Evolutionary conservation across 1,284 basidiomycete genomes (phyloP).

Genomic region (Tylopilus orsonianus): DNA sequence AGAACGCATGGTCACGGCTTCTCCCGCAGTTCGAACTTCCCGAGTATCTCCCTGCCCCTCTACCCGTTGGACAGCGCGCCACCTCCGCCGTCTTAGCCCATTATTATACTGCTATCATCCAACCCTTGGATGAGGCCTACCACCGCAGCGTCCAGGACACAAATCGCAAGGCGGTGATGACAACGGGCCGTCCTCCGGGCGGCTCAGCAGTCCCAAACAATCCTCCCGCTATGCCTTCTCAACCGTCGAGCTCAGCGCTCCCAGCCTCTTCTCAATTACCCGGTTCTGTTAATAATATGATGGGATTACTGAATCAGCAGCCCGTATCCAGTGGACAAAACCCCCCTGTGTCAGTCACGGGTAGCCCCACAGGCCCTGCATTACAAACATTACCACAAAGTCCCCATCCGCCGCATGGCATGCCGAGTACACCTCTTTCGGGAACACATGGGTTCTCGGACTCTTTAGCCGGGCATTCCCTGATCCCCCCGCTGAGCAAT

Average conservation of each 20-base stretch:
- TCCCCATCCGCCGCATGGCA: constrained; percentile 38
- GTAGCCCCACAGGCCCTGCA: constrained; percentile 34
- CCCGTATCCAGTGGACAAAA: constrained; percentile 25
- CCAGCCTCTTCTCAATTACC: constrained; percentile 23
- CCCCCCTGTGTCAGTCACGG: constrained; percentile 19
- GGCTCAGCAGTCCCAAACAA: constrained; percentile 17
- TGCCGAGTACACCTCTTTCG: constrained; percentile 26
- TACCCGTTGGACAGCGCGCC: constrained; percentile 45
- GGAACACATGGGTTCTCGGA: constrained; percentile 30
- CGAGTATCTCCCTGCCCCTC: constrained; percentile 49
- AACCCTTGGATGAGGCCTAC: constrained; percentile 69
- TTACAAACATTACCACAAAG: constrained; percentile 39
- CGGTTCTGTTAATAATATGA: constrained; percentile 26
- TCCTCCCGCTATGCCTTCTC: constrained; percentile 13
- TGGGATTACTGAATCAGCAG: constrained; percentile 34
- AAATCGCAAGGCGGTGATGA: constrained; percentile 45
- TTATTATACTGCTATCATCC: constrained; percentile 59
- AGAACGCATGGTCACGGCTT: constrained; percentile 52
- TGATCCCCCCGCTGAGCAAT: constrained; percentile 16
- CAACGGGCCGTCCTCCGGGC: constrained; percentile 33
- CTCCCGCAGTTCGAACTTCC: constrained; percentile 62
- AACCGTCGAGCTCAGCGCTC: constrained; percentile 13
- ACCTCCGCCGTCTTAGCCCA: constrained; percentile 51
- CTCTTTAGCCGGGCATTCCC: constrained; percentile 24
- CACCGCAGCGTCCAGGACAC: constrained; percentile 57